Conservation (phyloP, 441 rosid genomes). For the Arabidopsis lyrata region DNA sequence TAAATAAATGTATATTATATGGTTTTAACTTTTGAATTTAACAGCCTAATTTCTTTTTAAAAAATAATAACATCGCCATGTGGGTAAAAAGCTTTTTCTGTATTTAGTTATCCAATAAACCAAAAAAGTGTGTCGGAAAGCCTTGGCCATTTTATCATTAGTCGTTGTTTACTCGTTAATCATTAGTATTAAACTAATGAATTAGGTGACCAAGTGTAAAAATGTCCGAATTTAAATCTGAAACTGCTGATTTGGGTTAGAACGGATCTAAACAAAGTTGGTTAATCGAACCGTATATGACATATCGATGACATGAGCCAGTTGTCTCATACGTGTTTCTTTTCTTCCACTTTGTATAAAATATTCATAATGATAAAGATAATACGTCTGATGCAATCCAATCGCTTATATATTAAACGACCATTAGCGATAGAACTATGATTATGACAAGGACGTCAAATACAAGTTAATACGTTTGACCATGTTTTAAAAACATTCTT, state of each 20-base stretch:
- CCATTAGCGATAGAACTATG: background rate
- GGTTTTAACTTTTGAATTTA: background rate
- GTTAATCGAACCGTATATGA: background rate
- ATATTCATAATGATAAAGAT: background rate
- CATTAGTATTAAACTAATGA: background rate
- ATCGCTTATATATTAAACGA: constrained; percentile 6
- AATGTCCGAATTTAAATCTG: background rate
- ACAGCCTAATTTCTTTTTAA: background rate
- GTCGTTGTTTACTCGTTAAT: constrained; percentile 3
- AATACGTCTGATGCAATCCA: background rate
- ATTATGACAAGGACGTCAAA: constrained; percentile 9
- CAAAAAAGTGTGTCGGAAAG: background rate
- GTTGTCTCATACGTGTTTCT: background rate
- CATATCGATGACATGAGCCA: background rate
- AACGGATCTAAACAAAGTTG: background rate
- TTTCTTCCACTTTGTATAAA: background rate
- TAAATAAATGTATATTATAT: background rate
- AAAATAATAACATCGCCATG: background rate
- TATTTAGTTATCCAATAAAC: background rate
- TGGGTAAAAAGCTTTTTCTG: background rate
- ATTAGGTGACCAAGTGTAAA: background rate
- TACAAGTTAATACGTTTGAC: background rate
- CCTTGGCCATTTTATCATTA: background rate
- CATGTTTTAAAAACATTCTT: background rate
- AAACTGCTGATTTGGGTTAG: constrained; percentile 2